A percentile compares a stretch with the other conserved stretches of the same genome.
Conservation (phyloP, 805 yeast genomes). For the Allodekkera sacchari region DNA sequence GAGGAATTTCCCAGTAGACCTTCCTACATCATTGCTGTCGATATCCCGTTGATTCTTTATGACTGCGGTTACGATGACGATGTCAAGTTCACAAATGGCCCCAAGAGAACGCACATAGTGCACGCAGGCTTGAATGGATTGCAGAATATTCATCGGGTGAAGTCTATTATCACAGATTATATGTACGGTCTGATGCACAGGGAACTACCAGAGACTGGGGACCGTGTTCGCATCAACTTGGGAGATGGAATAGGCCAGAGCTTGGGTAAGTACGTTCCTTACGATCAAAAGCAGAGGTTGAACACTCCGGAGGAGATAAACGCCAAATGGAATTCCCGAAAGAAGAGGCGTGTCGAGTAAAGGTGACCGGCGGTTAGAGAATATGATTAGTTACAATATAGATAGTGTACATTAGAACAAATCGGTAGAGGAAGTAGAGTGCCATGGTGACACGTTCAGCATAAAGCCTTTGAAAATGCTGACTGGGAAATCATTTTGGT, state of each 20-base stretch:
- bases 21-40: constrained; percentile 80
- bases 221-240: constrained; percentile 28
- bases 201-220: constrained; percentile 19
- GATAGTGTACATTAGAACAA: too few relatives aligned
- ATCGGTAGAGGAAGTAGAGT: too few relatives aligned
- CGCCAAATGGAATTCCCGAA: constrained; percentile 46
- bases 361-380: too few relatives aligned
- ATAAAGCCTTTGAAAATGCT: too few relatives aligned
- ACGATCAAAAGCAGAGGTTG: constrained; percentile 45
- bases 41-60: constrained; percentile 75
- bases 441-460: too few relatives aligned
- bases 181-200: constrained; percentile 33
- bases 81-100: constrained; percentile 54
- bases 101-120: constrained; percentile 30
- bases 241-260: constrained; percentile 78
- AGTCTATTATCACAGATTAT: constrained; percentile 41
- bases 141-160: constrained; percentile 50
- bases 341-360: constrained; percentile 11
- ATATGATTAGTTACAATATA: too few relatives aligned
- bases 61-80: constrained; percentile 63
- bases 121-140: constrained; percentile 38
- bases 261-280: constrained; percentile 47
- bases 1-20: constrained; percentile 59
- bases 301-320: constrained; percentile 68
- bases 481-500: too few relatives aligned